These are phyloP conservation scores for Solanum boliviense DNA, from an alignment of 257 asterid genomes.

Conservation along the genomic window DNA sequence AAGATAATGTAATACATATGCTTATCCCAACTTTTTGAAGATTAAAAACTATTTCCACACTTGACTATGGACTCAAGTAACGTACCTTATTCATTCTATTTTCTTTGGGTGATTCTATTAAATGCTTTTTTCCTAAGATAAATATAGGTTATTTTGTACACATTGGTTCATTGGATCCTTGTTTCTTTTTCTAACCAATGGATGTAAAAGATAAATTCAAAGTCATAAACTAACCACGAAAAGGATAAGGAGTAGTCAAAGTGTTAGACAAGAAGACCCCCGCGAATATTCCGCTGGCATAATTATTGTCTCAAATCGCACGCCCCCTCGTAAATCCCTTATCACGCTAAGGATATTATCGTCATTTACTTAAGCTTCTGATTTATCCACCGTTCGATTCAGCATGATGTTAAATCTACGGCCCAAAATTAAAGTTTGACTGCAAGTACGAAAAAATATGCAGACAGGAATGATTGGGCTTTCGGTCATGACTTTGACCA, in stretches of 20 bases:
- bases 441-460: constrained; percentile 6
- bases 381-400: neutral
- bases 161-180: neutral
- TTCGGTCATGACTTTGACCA: constrained; percentile 27
- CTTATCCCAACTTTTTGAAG: neutral
- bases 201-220: neutral
- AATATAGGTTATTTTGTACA: neutral
- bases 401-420: constrained; percentile 5
- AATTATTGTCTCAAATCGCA: constrained; percentile 11
- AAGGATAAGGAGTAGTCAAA: constrained; percentile 17
- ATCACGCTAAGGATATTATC: neutral
- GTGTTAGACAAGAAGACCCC: constrained; percentile 4
- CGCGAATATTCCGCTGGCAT: constrained; percentile 29
- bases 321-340: constrained; percentile 1
- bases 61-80: neutral
- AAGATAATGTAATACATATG: too few species aligned
- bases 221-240: constrained; percentile 15
- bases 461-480: constrained; percentile 32
- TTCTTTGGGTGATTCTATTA: neutral
- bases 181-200: neutral
- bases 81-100: neutral
- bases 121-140: neutral
- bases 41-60: neutral
- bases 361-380: neutral
- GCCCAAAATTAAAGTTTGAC: constrained; percentile 17